A percentile compares a stretch with the other conserved stretches of the same genome.
These are phyloP conservation scores for Paramecium pentaurelia DNA, from an alignment of 73 alveolate genomes.

Conservation along the genomic window DNA sequence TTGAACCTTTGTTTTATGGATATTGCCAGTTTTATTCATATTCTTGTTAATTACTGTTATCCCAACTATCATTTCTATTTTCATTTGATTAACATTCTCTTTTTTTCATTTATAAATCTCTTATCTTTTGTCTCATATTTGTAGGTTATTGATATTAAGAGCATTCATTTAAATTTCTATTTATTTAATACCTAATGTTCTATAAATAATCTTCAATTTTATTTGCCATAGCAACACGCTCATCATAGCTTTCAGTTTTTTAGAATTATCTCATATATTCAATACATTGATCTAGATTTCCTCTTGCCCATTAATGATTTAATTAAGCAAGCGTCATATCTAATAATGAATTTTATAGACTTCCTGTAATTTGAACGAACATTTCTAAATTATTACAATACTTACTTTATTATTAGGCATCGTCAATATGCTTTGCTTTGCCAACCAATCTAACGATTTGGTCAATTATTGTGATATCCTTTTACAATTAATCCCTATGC, in stretches of 20 bases:
- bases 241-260: background rate
- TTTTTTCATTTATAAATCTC: background rate
- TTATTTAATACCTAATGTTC: background rate
- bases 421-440: background rate
- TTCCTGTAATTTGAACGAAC: background rate
- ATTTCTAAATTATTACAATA: background rate
- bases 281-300: background rate
- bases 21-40: background rate
- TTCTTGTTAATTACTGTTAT: background rate
- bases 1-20: background rate
- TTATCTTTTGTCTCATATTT: background rate
- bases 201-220: background rate
- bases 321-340: background rate
- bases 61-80: background rate
- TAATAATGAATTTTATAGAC: background rate
- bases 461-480: slow-evolving; percentile 1
- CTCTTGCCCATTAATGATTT: slow-evolving; percentile 4
- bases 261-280: background rate
- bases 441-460: background rate
- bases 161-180: background rate
- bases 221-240: background rate
- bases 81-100: background rate
- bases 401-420: background rate
- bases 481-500: background rate
- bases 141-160: background rate